Base-by-base conservation (phyloP, 495 filamentous ascomycete genomes). In the Monascus purpureus region DNA sequence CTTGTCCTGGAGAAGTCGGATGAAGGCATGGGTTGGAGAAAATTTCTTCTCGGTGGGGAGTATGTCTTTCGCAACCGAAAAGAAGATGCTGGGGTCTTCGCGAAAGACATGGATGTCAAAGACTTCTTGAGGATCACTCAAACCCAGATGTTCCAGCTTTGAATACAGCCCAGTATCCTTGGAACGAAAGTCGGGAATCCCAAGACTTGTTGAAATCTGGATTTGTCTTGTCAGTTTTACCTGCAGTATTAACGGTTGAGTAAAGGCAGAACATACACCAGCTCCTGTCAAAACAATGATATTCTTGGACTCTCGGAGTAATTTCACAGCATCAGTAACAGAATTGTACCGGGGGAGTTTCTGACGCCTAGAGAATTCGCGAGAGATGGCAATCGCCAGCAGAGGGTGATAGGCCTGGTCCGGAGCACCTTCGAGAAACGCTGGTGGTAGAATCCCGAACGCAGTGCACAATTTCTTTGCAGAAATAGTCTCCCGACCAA, bases 221-320 rank as follows among this genome's bases (percentile, higher is more conserved):
- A 23, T n/a, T 8, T 29, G 24, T n/a, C 8, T 4, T 6, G 19
- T 25, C 8, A 14, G 20, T 13, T 26, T 28, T 20, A 25, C 15
- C 33, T 7, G 33, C 11, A 14, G 28, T 13, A 17, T 16, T 28
- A 12, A 12, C 13, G 13, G 17, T 14, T 23, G 12, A 6, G 17
- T 4, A 26, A 28, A 8, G n/a, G 12, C 19, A 3, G 13, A 5
- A 40, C 58, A 42, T 61, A 80, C 75, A 25, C 90, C 90, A 14
- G 90, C 90, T 38, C 90, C 90, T 5, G 90, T 96, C 27, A 97
- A 66, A 23, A 97, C 83, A 37, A 97, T 75, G 47, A 96, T 84
- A 46, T 93, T 93, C 38, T 73, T 67, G 7, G 77, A 70, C 43
- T 71, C 67, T 39, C 75, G 66, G 6, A 97, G 64, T 11, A 97